Evolutionary conservation across 2,329 filamentous ascomycete genomes (phyloP).

Genomic region (Epichloe hybrida): DNA sequence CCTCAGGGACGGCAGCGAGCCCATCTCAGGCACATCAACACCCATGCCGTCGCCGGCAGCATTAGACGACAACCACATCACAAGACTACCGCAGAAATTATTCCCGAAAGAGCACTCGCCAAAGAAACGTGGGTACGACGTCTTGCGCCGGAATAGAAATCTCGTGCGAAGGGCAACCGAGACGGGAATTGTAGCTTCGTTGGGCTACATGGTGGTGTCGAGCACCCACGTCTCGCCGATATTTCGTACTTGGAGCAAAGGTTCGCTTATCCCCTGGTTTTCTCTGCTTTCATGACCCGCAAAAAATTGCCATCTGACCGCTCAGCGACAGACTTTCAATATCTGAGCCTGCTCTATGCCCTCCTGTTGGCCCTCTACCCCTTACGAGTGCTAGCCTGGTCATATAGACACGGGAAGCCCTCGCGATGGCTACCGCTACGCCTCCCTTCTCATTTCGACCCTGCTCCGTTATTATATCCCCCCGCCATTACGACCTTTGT

Average conservation of each 20-base stretch:
- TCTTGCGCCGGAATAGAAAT: conserved; percentile 33
- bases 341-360: conserved; percentile 22
- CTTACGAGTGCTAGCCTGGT: conserved; percentile 39
- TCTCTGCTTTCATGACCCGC: background rate
- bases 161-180: conserved; percentile 40
- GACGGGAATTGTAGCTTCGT: conserved; percentile 33
- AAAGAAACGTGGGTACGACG: conserved; percentile 12
- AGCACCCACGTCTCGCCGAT: conserved; percentile 34
- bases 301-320: background rate
- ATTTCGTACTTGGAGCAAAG: conserved; percentile 33
- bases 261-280: conserved; percentile 17
- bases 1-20: conserved; percentile 47
- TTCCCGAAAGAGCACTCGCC: conserved; percentile 7
- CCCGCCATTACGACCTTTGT: conserved; percentile 65
- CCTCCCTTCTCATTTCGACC: conserved; percentile 72
- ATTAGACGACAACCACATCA: conserved; percentile 27
- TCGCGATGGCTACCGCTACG: conserved; percentile 27
- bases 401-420: conserved; percentile 25
- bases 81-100: conserved; percentile 10
- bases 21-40: conserved; percentile 39
- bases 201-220: conserved; percentile 34
- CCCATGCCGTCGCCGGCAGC: conserved; percentile 37
- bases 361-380: conserved; percentile 42
- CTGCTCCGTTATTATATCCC: conserved; percentile 88
- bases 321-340: conserved; percentile 27